These are phyloP conservation scores for Eucalyptus erythrocorys DNA, from an alignment of 345 rosid species.

Conservation along the genomic window DNA sequence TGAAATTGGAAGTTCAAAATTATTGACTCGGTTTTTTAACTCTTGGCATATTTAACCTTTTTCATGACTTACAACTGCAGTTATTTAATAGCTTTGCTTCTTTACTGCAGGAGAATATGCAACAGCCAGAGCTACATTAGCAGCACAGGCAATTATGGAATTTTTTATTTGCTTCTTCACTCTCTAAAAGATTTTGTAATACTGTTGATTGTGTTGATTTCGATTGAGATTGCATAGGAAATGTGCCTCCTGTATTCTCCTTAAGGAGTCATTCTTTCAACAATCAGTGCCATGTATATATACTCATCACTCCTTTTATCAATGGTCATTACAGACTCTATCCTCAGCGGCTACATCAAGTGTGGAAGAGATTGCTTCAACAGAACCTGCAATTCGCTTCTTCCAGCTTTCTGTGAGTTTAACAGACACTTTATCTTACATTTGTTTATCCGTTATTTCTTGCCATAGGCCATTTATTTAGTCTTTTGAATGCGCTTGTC, in stretches of 20 bases:
- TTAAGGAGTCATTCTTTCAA: neutral
- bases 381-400: conserved; percentile 85
- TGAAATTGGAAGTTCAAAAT: neutral
- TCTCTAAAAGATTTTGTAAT: neutral
- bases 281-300: neutral
- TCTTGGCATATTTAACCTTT: neutral
- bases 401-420: conserved; percentile 78
- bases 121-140: conserved; percentile 81
- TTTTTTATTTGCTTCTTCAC: neutral
- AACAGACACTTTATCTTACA: neutral
- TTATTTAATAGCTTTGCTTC: neutral
- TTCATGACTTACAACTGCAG: neutral
- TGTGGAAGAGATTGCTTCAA: conserved; percentile 88
- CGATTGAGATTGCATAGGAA: neutral
- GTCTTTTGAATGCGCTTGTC: neutral
- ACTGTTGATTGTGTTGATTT: neutral
- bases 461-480: neutral
- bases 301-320: neutral
- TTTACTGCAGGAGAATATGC: conserved; percentile 74
- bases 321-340: conserved; percentile 37
- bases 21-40: neutral
- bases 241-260: neutral
- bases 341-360: conserved; percentile 91
- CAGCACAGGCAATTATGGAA: conserved; percentile 82
- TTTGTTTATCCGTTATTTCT: neutral